Base-by-base conservation (phyloP, 2,329 filamentous ascomycete species). In the Monilinia laxa region DNA sequence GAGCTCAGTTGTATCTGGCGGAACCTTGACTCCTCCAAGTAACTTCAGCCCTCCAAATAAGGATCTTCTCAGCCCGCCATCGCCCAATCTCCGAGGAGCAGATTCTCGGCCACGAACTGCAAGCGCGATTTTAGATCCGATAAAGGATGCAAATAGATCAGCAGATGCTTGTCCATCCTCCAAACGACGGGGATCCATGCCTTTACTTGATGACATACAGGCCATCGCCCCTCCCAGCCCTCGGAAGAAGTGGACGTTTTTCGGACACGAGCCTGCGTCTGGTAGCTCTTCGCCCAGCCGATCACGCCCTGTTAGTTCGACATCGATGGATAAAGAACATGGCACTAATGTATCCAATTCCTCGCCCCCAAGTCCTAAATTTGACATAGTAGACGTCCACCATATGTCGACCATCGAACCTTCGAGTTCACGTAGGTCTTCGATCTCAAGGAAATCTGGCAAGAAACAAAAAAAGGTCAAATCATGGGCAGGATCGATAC, bases 381-480 rank as follows among this genome's bases (percentile, higher is more conserved):
- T 68, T 25, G 56, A 58, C 7, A 55, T 57, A 20, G 28, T 68
- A n/a, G 71, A 75, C 54, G 62, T 67, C n/a, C 49, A 60, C n/a
- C 69, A 71, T 28, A 69, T 74, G 54, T 70, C 42, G 55, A 71
- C 71, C 16, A 70, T 69, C 57, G 74, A 73, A 65, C 71, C 65
- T 35, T 68, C 67, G 23, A 54, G 58, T 57, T 71, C 73, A 38
- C 71, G 76, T 23, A 71, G 71, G 64, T 73, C 73, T 40, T 76
- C 73, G 0, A 67, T 72, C 56, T 73, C 74, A 3, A 71, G 72
- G 52, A 77, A 77, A 57, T 71, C 73, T 18, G 78, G 73, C 67
- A 85, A 82, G 78, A 84, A 85, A 69, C 84, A 88, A 75, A 93
- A 91, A 79, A 90, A 90, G 76, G 90, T 94, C 67, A 92, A 91